These are phyloP conservation scores for Aspergillus hiratsukae DNA, from an alignment of 2,329 filamentous ascomycete species.

Conservation along the genomic window DNA sequence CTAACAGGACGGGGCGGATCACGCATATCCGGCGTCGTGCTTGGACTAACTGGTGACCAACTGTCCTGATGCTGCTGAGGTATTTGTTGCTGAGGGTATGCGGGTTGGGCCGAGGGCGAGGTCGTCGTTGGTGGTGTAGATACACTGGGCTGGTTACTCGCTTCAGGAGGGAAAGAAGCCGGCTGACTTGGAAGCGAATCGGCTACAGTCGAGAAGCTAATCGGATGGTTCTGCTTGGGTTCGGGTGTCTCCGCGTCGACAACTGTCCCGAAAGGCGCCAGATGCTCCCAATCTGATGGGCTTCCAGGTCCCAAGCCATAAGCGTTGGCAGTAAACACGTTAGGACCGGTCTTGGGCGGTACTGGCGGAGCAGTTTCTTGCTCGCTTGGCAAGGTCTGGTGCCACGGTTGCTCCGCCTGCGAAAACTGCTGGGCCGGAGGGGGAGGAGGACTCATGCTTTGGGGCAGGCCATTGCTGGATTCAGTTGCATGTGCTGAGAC, in stretches of 20 bases:
- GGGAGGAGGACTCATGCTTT: not conserved
- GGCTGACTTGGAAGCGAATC: constrained; percentile 12
- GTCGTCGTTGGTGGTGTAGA: constrained; percentile 7
- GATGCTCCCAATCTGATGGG: constrained; percentile 48
- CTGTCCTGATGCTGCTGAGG: constrained; percentile 1
- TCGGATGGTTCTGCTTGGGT: constrained; percentile 10
- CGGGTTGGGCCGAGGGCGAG: constrained; percentile 5
- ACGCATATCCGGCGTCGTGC: constrained; percentile 9
- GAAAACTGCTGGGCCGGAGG: constrained; percentile 3
- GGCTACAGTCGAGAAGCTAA: constrained; percentile 3
- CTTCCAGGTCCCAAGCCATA: constrained; percentile 40
- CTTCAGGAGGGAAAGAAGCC: constrained; percentile 4
- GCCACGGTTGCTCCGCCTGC: constrained; percentile 7
- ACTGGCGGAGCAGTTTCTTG: constrained; percentile 16
- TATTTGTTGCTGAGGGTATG: not conserved
- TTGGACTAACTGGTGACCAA: constrained; percentile 23
- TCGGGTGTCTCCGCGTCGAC: constrained; percentile 31
- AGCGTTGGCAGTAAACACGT: constrained; percentile 18
- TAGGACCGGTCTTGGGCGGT: constrained; percentile 21
- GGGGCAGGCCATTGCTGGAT: not conserved
- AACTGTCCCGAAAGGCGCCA: constrained; percentile 32
- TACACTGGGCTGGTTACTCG: constrained; percentile 1
- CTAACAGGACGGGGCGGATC: constrained; percentile 17
- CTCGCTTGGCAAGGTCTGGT: constrained; percentile 8
- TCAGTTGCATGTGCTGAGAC: not conserved